These are phyloP conservation scores for Curvularia hawaiiensis DNA, from an alignment of 2,329 filamentous ascomycete species.

Conservation along the genomic window DNA sequence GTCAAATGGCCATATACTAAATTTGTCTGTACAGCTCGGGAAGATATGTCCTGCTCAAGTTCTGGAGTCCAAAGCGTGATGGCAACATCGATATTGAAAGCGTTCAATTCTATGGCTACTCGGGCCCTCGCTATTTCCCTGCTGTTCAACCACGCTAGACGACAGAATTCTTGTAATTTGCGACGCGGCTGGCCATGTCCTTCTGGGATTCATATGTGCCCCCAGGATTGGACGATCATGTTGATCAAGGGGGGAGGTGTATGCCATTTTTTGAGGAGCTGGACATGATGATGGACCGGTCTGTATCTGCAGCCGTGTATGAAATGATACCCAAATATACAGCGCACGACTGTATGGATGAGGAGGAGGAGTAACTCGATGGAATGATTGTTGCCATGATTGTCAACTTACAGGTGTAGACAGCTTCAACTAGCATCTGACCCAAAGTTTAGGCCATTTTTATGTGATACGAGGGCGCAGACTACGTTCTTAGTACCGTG, in stretches of 20 bases:
- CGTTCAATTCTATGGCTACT: constrained; percentile 81
- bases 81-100: constrained; percentile 90
- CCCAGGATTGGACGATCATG: background rate
- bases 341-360: background rate
- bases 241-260: background rate
- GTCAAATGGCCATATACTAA: constrained; percentile 2
- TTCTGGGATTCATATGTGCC: background rate
- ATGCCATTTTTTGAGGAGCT: background rate
- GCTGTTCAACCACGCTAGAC: constrained; percentile 57
- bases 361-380: constrained; percentile 14
- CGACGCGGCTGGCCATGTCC: background rate
- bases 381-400: background rate
- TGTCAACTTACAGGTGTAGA: background rate
- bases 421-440: background rate
- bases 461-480: background rate
- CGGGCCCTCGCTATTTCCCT: constrained; percentile 84
- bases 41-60: constrained; percentile 83
- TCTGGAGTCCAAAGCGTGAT: constrained; percentile 79
- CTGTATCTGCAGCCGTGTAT: background rate
- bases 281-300: background rate
- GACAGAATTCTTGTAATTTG: background rate
- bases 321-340: constrained; percentile 8
- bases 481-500: background rate
- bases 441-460: background rate
- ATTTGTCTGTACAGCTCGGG: constrained; percentile 60